A percentile compares a stretch with the other conserved stretches of the same genome.
Evolutionary conservation across 2,329 filamentous ascomycete species (phyloP).

Genomic region (Epicoccum nigrum): DNA sequence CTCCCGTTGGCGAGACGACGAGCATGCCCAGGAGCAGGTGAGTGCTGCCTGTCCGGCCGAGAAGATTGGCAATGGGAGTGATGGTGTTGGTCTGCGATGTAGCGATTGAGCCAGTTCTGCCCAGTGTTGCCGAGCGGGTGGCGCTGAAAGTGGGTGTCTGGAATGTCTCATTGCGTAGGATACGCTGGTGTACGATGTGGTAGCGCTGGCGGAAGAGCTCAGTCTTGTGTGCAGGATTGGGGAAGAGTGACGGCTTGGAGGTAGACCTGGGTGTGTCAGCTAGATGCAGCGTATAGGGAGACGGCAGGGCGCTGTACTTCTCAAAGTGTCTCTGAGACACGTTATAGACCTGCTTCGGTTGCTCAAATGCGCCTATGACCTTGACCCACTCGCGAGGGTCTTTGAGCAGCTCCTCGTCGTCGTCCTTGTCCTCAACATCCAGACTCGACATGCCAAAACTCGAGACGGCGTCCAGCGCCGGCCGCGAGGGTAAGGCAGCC

Average conservation of each 20-base stretch:
- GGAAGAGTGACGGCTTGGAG: conserved; percentile 60
- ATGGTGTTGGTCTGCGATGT: conserved; percentile 73
- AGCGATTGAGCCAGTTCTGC: conserved; percentile 63
- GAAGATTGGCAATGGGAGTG: conserved; percentile 78
- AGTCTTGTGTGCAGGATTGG: conserved; percentile 80
- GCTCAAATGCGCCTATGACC: conserved; percentile 81
- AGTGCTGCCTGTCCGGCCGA: conserved; percentile 79
- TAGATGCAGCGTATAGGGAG: accelerated
- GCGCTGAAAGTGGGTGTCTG: conserved; percentile 78
- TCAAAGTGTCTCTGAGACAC: conserved; percentile 89
- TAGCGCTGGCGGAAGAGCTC: conserved; percentile 87
- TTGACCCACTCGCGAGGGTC: conserved; percentile 85
- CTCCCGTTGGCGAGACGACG: conserved; percentile 78
- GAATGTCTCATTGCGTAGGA: conserved; percentile 92
- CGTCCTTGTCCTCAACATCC: conserved; percentile 60
- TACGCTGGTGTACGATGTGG: conserved; percentile 87
- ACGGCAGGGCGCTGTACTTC: conserved; percentile 56
- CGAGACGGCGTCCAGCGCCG: conserved; percentile 62
- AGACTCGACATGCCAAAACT: conserved; percentile 66
- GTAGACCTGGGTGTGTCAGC: conserved; percentile 44
- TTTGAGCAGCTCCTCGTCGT: conserved; percentile 60
- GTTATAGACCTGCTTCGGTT: conserved; percentile 80
- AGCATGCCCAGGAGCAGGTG: conserved; percentile 89
- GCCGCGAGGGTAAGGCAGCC: conserved; percentile 32
- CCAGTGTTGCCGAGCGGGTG: conserved; percentile 57